These are phyloP conservation scores for Leonotis leonurus DNA, from an alignment of 257 asterid species.

Conservation along the genomic window DNA sequence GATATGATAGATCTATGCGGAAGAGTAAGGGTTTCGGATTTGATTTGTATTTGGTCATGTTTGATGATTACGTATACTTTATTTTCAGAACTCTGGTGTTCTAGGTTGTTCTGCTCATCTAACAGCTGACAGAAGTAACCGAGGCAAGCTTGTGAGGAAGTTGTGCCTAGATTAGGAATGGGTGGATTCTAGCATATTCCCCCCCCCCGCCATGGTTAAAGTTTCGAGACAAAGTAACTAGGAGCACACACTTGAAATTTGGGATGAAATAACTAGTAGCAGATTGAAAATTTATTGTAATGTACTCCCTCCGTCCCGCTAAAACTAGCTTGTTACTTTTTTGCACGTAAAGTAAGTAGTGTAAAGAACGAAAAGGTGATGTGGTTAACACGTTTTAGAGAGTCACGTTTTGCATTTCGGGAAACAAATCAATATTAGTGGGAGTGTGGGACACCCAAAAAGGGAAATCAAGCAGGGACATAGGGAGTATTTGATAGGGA, in stretches of 20 bases:
- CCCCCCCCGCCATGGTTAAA: neutral
- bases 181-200: neutral
- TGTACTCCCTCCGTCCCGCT: neutral
- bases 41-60: neutral
- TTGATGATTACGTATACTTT: neutral
- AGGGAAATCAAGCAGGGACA: no score
- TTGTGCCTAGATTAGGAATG: neutral
- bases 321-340: no score
- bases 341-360: no score
- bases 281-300: neutral
- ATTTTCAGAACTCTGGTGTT: neutral
- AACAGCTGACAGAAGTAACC: neutral
- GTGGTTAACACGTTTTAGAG: no score
- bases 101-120: neutral
- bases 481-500: neutral
- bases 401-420: no score
- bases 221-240: neutral
- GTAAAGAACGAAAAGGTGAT: no score
- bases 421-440: no score
- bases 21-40: neutral
- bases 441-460: no score
- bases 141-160: neutral
- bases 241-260: neutral
- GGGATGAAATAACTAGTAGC: neutral
- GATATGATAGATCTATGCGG: neutral